Evolutionary conservation across 176 grass and related monocot species (phyloP).

Genomic region (Phragmites australis): DNA sequence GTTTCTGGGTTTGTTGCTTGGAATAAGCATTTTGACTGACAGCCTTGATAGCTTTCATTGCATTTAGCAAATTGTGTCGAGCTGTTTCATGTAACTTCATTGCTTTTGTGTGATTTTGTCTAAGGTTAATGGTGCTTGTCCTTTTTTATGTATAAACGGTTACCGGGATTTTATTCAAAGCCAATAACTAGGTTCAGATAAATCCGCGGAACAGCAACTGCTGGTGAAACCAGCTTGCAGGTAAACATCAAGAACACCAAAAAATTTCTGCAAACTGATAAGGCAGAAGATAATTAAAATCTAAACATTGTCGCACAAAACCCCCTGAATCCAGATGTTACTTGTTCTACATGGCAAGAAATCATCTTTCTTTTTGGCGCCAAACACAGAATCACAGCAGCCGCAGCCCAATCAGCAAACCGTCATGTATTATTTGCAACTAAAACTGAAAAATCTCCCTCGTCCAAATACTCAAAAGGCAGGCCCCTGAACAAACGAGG

Average conservation of each 20-base stretch:
- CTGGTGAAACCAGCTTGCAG: too few relatives aligned
- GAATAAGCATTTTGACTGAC: constrained; percentile 18
- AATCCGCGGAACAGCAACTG: too few relatives aligned
- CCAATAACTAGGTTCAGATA: neutral
- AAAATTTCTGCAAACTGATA: neutral
- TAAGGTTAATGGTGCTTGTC: neutral
- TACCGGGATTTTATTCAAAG: neutral
- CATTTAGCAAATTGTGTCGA: neutral
- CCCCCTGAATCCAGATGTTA: neutral
- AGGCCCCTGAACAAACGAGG: too few relatives aligned
- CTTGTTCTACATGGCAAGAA: neutral
- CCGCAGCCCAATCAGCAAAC: too few relatives aligned
- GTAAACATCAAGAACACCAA: neutral
- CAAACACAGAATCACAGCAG: too few relatives aligned
- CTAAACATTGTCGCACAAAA: neutral
- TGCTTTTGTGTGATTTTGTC: constrained; percentile 1
- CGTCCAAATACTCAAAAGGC: too few relatives aligned
- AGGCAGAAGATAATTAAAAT: neutral
- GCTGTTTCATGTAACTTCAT: neutral
- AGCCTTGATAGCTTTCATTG: neutral
- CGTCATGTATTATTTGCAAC: too few relatives aligned
- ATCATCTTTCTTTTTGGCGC: too few relatives aligned
- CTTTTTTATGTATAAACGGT: neutral
- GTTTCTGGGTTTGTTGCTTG: neutral
- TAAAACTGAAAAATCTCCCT: too few relatives aligned